A percentile compares a stretch with the other conserved stretches of the same genome.
These are phyloP conservation scores for Moniliophthora roreri DNA, from an alignment of 1,284 basidiomycete species.

Conservation along the genomic window DNA sequence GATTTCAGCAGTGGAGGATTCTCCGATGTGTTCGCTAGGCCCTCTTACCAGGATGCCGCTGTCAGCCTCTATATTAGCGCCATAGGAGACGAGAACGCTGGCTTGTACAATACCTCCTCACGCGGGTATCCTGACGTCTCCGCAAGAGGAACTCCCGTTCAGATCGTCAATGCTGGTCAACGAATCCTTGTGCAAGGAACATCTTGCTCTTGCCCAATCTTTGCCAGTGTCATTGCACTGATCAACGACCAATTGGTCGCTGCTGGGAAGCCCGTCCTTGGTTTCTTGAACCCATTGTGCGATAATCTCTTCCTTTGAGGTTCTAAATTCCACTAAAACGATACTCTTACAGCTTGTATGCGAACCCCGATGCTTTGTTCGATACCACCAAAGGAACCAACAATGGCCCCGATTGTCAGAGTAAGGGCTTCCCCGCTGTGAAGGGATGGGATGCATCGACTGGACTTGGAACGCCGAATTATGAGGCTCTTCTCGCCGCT, in stretches of 20 bases:
- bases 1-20: conserved; percentile 35
- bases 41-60: conserved; percentile 32
- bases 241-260: conserved; percentile 35
- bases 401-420: neutral
- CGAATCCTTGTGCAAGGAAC: conserved; percentile 28
- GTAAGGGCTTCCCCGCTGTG: too few relatives aligned
- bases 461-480: neutral
- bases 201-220: conserved; percentile 35
- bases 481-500: neutral
- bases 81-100: conserved; percentile 29
- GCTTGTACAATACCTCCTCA: conserved; percentile 27
- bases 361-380: conserved; percentile 25
- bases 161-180: conserved; percentile 17
- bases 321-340: neutral
- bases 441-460: conserved; percentile 1
- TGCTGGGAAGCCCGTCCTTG: conserved; percentile 31
- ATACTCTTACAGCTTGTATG: conserved; percentile 14
- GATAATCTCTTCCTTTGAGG: neutral
- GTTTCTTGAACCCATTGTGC: conserved; percentile 39
- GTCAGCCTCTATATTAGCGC: conserved; percentile 30
- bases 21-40: conserved; percentile 31
- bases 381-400: conserved; percentile 27
- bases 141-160: conserved; percentile 29
- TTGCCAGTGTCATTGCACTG: conserved; percentile 35
- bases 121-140: conserved; percentile 39